A percentile compares a stretch with the other conserved stretches of the same genome.
phyloP scores from a whole-genome alignment of 2,329 filamentous ascomycete species.

The Trichoderma sp. region DNA sequence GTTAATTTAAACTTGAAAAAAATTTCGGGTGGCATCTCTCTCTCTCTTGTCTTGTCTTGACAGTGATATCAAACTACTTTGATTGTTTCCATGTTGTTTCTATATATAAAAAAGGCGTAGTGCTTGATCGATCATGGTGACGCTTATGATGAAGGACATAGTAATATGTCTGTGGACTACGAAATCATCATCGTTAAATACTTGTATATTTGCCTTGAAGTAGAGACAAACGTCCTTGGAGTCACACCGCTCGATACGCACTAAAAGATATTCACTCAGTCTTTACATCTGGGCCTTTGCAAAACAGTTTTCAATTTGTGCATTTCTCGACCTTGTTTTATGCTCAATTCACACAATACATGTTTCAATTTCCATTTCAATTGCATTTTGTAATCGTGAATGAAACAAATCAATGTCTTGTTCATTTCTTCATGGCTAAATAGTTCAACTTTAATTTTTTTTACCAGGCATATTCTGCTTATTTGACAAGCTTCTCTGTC shows the following conservation, averaged over 20 bases:
- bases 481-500: constrained; percentile 49
- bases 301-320: background rate
- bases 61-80: background rate
- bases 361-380: background rate
- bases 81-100: background rate
- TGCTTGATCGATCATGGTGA: background rate
- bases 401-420: background rate
- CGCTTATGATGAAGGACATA: background rate
- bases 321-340: background rate
- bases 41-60: background rate
- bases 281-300: background rate
- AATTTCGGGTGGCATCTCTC: background rate
- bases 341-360: background rate
- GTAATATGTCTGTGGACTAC: background rate
- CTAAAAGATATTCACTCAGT: background rate
- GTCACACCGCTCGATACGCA: background rate
- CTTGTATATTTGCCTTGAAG: background rate
- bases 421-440: background rate
- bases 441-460: background rate
- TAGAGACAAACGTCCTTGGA: background rate
- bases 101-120: background rate
- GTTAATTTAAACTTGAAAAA: constrained; percentile 42
- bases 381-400: background rate
- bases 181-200: background rate
- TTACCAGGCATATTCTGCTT: background rate